These are phyloP conservation scores for Ciborinia camelliae DNA, from an alignment of 2,329 filamentous ascomycete genomes.

Conservation along the genomic window DNA sequence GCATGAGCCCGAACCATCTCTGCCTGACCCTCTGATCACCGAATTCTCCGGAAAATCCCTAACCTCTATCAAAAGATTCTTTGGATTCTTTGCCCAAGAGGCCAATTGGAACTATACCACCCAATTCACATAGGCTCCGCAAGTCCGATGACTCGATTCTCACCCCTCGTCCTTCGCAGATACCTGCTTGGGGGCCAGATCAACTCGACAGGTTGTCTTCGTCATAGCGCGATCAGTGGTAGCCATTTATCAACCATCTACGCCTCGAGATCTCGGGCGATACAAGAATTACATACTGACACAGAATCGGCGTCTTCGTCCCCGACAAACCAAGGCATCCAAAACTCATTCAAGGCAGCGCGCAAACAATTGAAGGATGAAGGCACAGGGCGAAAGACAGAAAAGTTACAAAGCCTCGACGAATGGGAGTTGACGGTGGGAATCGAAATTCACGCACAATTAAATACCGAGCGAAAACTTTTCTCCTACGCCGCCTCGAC, in stretches of 20 bases:
- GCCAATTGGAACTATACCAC: not conserved
- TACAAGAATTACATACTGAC: slow-evolving; percentile 22
- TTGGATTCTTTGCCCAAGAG: not conserved
- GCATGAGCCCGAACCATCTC: slow-evolving; percentile 19
- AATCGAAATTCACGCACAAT: slow-evolving; percentile 94
- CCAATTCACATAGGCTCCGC: not conserved
- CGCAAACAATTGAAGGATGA: slow-evolving; percentile 72
- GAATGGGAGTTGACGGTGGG: slow-evolving; percentile 93
- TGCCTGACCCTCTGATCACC: slow-evolving; percentile 17
- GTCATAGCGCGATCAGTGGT: slow-evolving; percentile 16
- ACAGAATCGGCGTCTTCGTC: slow-evolving; percentile 15
- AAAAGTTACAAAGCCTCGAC: slow-evolving; percentile 45
- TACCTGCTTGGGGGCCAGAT: slow-evolving; percentile 36
- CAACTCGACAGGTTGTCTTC: slow-evolving; percentile 31
- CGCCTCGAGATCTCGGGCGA: slow-evolving; percentile 22
- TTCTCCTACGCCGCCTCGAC: slow-evolving; percentile 73
- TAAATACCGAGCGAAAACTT: slow-evolving; percentile 84
- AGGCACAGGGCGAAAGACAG: slow-evolving; percentile 49
- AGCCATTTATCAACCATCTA: slow-evolving; percentile 20
- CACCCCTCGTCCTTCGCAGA: slow-evolving; percentile 31
- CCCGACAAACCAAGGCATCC: slow-evolving; percentile 2
- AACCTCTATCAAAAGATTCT: not conserved
- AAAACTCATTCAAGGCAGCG: slow-evolving; percentile 45
- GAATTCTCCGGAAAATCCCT: not conserved
- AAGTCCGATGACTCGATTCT: slow-evolving; percentile 32